These are phyloP conservation scores for Lagenidium giganteum DNA, from an alignment of 352 stramenopile species.

Conservation along the genomic window DNA sequence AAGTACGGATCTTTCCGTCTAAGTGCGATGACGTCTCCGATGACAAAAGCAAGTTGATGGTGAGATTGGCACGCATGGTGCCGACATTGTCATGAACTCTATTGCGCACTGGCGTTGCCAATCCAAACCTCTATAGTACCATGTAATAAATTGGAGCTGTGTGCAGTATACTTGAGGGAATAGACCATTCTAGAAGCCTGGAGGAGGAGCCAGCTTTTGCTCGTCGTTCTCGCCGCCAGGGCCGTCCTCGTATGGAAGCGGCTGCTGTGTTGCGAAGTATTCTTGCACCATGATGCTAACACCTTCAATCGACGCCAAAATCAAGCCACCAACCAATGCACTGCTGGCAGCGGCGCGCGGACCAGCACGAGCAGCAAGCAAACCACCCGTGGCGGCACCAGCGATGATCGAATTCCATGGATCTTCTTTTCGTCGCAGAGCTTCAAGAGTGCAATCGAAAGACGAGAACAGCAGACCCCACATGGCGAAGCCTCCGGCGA, in stretches of 20 bases:
- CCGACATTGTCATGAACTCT: too few species aligned
- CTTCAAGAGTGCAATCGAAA: constrained; percentile 97
- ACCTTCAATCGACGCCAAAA: constrained; percentile 96
- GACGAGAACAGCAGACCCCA: constrained; percentile 98
- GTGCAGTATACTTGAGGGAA: too few species aligned
- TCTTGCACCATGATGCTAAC: constrained; percentile 95
- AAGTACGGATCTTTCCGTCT: too few species aligned
- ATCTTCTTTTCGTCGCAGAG: constrained; percentile 98
- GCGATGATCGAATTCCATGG: constrained; percentile 99
- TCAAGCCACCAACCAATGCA: constrained; percentile 92
- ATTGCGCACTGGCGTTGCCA: too few species aligned
- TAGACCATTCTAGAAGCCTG: too few species aligned
- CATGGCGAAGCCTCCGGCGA: constrained; percentile 91
- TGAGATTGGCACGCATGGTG: too few species aligned
- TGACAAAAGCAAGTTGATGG: too few species aligned
- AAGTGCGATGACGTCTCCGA: too few species aligned
- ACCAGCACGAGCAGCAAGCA: constrained; percentile 93
- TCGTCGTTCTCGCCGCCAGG: constrained; percentile 71
- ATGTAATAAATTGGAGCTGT: too few species aligned
- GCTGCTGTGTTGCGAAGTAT: constrained; percentile 59
- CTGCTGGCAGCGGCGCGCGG: constrained; percentile 91
- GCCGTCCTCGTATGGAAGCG: constrained; percentile 37
- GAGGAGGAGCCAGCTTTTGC: constrained; percentile 81
- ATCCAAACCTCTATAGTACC: too few species aligned
- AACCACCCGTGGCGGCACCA: constrained; percentile 94